Base-by-base conservation (phyloP, 345 rosid species). In the Geranium brycei region DNA sequence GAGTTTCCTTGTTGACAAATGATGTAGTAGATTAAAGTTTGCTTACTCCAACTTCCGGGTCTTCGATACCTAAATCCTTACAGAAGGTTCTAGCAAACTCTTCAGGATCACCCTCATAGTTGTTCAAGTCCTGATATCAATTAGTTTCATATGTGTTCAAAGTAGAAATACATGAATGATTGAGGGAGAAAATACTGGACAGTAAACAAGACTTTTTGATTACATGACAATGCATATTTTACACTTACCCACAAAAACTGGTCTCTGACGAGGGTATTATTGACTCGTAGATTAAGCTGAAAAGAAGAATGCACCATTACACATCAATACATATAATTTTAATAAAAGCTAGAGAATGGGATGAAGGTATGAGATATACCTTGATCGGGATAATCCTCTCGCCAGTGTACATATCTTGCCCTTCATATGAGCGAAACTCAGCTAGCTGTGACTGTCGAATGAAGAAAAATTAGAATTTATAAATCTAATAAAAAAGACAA, bases 201-300 rank as follows among this genome's bases (percentile, higher is more conserved):
- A 47, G 18, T 1, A 19, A 47, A 35, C 30, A 64, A 5, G 53
- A 3, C 0, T 38, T 38, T 38, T 5, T 28, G 17, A 3, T 16
- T 3, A 31, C 56, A 18, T 31, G 18, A 65, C 28, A 18, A 5
- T 7, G 18, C 12, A 31, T 18, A 32, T 16, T 17, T 8, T 35
- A 60, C 18, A 56, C 85, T 77, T 75, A 90, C 97, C 97, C 97
- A 93, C 74, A 93, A 77, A 70, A 93, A 90, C 35, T 86, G 96
- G 73, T 93, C 99, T 76, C 77, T 90, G 75, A 93, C 83, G 56
- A 93, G 90, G 59, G 89, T 88, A 64, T 85, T 86, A 77, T 90
- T 93, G 53, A 93, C 95, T 66, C 96, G 87, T 75, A 93, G 88
- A 81, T 93, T 97, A 75, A 93, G 96, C 99, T 93, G 91, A 62